phyloP scores from a whole-genome alignment of 495 filamentous ascomycete species.

The Podospora comata region DNA sequence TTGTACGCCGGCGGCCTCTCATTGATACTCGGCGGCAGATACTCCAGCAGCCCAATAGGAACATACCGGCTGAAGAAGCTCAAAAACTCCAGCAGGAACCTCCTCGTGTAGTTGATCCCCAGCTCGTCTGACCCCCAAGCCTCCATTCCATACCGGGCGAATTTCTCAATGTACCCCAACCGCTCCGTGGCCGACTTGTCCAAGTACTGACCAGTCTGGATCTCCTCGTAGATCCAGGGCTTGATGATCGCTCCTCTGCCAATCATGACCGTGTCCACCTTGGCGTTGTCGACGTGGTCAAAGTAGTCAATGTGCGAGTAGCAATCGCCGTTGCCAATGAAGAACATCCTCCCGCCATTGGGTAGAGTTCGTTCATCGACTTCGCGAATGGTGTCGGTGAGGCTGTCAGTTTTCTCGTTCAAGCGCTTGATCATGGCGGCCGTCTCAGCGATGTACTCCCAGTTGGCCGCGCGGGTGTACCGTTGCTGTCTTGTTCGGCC shows the following conservation, averaged over 20 bases:
- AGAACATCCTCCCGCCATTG: slow-evolving; percentile 69
- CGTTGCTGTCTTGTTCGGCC: slow-evolving; percentile 90
- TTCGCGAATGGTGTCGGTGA: slow-evolving; percentile 73
- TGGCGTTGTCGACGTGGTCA: slow-evolving; percentile 67
- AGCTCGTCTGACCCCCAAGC: slow-evolving; percentile 94
- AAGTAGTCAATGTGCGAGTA: slow-evolving; percentile 90
- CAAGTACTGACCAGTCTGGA: slow-evolving; percentile 83
- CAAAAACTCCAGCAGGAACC: slow-evolving; percentile 92
- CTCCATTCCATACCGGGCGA: slow-evolving; percentile 84
- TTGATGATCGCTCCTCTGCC: slow-evolving; percentile 90
- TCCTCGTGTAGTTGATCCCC: slow-evolving; percentile 79
- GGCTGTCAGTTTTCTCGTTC: slow-evolving; percentile 57
- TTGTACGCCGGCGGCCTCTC: slow-evolving; percentile 81
- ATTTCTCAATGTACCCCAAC: slow-evolving; percentile 79
- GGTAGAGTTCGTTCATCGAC: slow-evolving; percentile 62
- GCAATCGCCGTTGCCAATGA: slow-evolving; percentile 94
- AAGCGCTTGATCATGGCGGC: slow-evolving; percentile 77
- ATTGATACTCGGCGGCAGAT: slow-evolving; percentile 79
- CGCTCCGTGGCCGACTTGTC: slow-evolving; percentile 91
- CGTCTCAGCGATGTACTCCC: slow-evolving; percentile 88
- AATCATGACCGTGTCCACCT: slow-evolving; percentile 87
- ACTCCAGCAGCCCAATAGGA: slow-evolving; percentile 81
- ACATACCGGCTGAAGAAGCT: slow-evolving; percentile 90
- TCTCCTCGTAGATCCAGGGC: slow-evolving; percentile 98
- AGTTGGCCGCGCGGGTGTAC: slow-evolving; percentile 85